Evolutionary conservation across 495 filamentous ascomycete genomes (phyloP), one percentile per base, ranked within the genome.

Genomic region (Xylaria palmicola): DNA sequence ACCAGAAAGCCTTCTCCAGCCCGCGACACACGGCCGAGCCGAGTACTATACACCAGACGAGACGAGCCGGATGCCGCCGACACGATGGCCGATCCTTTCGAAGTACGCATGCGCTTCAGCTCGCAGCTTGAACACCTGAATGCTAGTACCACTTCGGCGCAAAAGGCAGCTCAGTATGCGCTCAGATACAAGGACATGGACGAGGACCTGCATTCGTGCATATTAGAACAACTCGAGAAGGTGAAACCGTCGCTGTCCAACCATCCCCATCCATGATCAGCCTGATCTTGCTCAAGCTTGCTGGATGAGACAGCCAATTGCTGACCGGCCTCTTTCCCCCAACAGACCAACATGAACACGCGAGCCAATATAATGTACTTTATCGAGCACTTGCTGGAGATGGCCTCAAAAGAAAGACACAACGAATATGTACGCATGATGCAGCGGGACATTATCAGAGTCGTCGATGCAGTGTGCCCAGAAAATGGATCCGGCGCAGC

Each of bases 361-460:
- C 82, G 93, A 44, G 95, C 96, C 30, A 99, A 99, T 68, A 97
- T 99, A 73, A 93, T 99, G 89, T 98, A 94, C 77, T 98, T 99
- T 79, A 87, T 98, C 69, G 93, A 98, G 71, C 88, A 92, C 62
- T 88, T 99, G 56, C 91, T 93, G 75, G 93, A 97, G 68, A 84
- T 91, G 80, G 88, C 90, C 15, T 80, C 84, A 17, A 85, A 85
- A 51, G 90, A 96, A 57, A 82, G 86, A 59, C 84, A 92, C 66
- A 69, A 77, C 17, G 86, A 90, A 26, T 98, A 92, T 69, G 84
- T 94, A 17, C 86, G 87, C 51, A 96, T 97, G 92, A 92, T 99
- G 74, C 90, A 96, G 69, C 81, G 92, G 24, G 95, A 99, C 68
- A 93, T 98, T 22, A 77, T 94, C 13, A 79, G 90, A 12, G 85